Base-by-base conservation (phyloP, 176 grass and related monocot species). In the Carex parvula region DNA sequence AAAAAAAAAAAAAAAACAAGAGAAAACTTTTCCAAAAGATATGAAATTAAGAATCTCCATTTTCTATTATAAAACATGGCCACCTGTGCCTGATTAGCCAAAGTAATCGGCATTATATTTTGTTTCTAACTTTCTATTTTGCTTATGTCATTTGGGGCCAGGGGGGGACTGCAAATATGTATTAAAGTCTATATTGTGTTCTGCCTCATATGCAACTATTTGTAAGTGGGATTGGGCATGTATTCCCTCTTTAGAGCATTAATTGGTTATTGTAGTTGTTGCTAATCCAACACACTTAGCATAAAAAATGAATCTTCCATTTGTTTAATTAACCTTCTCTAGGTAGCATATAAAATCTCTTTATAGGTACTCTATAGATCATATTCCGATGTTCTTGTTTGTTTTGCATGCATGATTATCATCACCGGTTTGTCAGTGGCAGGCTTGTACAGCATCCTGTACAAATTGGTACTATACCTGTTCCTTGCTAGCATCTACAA, bases 211-310 rank as follows among this genome's bases (percentile, higher is more conserved):
- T 70, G 39, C 68, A 70, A 82, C 80, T 83, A 83, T 68, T 86
- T 79, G 35, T 26, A 67, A 87, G 85, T 86, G 62, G 15, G 17
- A 80, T 72, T 81, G 76, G 44, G 64, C 85, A 57, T 57, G 59
- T 48, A 78, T 63, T 86, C 72, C 57, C 17, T 50, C 84, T 65
- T 79, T 67, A n/a, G 21, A 80, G 22, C 48, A 58, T 77, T 86
- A 66, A 56, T 50, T 64, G 37, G 59, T 67, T 32, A 82, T 62
- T 50, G 20, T 64, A 22, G 57, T 83, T 87, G 59, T 83, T 87
- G 86, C 86, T 73, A 77, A 87, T 87, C 86, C 79, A 61, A 87
- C 86, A 77, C 66, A 61, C 78, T 87, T 54, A 76, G 86, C 86
- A 87, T 35, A 60, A 59, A 79, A 86, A 82, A 73, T 80, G 75